Base-by-base conservation (phyloP, 768 basidiomycete species). In the Lactarius vividus region DNA sequence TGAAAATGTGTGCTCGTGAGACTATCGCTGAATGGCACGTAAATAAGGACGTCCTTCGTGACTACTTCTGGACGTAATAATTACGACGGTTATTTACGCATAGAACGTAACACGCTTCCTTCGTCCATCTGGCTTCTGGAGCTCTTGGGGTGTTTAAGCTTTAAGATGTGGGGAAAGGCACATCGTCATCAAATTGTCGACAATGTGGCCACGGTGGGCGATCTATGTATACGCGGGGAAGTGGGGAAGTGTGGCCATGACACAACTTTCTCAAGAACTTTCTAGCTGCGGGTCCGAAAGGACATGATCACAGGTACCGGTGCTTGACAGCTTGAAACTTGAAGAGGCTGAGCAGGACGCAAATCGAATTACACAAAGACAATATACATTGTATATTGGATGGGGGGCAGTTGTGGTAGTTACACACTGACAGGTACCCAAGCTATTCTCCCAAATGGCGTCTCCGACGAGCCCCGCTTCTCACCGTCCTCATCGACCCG, bases 401-500 rank as follows among this genome's bases (percentile, higher is more conserved):
- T 6, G 9, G 20, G 42, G 35, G 42, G 20, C 42, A 23, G 49
- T 52, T 49, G 46, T 10, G n/a, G n/a, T 11, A 11, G 54, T 46
- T 46, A 61, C 29, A 57, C 44, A 11, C 2, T 46, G n/a, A 2
- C 44, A 11, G 60, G 60, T 40, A 71, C 40, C 82, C 82, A 85
- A 6, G 79, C 78, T 37, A 86, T 76, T 70, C 76, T 82, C 13
- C 83, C 84, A 64, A 81, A 85, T 16, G 83, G 84, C 1, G 82
- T 85, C 5, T 59, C 72, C 2, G 73, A 71, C 54, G 68, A 72
- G 18, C 76, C 80, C n/a, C 70, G 72, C 16, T 73, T 74, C 9
- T 73, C 72, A 6, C 70, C 71, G 3, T 40, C 9, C 29, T 46
- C 59, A 2, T 65, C 72, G 1, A 85, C 80, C 56, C 66, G 76